Conservation (phyloP, 225 moss, liverwort and hornwort genomes). For the Takakia lepidozioides region DNA sequence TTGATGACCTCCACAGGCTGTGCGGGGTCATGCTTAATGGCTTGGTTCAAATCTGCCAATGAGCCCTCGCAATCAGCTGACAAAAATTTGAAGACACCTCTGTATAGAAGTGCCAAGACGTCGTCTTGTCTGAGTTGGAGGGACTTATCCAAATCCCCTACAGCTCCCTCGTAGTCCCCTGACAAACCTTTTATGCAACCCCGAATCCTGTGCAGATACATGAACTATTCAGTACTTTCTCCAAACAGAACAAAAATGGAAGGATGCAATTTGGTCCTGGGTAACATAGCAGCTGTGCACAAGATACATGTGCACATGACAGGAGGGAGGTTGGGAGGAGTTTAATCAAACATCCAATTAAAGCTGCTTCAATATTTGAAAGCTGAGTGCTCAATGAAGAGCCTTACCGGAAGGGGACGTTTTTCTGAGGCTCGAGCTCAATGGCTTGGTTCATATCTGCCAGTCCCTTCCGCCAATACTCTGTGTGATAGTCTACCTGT, state of each 20-base stretch:
- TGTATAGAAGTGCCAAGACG: background rate
- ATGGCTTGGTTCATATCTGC: constrained; percentile 1
- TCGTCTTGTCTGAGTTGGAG: background rate
- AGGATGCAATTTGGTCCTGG: too few relatives aligned
- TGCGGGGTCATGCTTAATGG: background rate
- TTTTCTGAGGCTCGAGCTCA: background rate
- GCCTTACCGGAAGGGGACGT: background rate
- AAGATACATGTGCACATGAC: too few relatives aligned
- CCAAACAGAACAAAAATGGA: too few relatives aligned
- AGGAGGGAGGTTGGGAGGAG: too few relatives aligned
- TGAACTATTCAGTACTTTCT: too few relatives aligned
- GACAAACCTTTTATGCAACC: constrained; percentile 4
- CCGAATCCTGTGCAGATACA: constrained; percentile 6
- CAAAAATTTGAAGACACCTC: constrained; percentile 4
- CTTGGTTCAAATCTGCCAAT: background rate
- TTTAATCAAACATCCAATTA: too few relatives aligned
- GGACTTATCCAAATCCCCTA: background rate
- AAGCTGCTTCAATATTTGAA: too few relatives aligned
- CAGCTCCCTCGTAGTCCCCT: background rate
- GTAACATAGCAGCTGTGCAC: too few relatives aligned
- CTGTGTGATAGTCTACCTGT: background rate
- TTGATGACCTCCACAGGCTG: constrained; percentile 2
- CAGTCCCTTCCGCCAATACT: constrained; percentile 1
- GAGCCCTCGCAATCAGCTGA: background rate
- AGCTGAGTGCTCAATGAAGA: too few relatives aligned